Evolutionary conservation across 169 alveolate species (phyloP).

Genomic region (Eimeria acervulina): DNA sequence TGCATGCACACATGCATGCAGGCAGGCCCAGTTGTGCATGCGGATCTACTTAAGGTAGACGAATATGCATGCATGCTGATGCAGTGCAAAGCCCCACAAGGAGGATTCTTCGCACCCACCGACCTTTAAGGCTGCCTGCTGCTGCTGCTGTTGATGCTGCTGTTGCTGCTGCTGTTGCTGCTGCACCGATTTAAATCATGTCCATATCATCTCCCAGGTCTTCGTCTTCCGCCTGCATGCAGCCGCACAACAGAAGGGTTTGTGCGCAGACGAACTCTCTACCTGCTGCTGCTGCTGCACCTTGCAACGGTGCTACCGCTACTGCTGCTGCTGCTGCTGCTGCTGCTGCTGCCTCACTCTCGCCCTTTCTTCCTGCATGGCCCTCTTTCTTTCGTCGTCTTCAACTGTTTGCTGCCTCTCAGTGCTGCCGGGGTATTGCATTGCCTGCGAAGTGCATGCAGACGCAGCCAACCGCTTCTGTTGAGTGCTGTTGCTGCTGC

Average conservation of each 20-base stretch:
- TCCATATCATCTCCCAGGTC: constrained; percentile 67
- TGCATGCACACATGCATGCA: not conserved
- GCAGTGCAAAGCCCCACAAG: not conserved
- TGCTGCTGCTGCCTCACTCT: constrained; percentile 41
- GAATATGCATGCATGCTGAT: not conserved
- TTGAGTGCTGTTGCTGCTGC: not conserved
- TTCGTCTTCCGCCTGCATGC: constrained; percentile 74
- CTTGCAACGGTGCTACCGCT: not conserved
- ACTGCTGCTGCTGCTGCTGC: constrained; percentile 30
- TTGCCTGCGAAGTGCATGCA: constrained; percentile 65
- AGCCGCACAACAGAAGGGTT: not conserved
- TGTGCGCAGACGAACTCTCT: too few relatives aligned
- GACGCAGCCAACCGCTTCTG: not conserved
- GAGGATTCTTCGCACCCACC: too few relatives aligned
- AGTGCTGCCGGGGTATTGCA: constrained; percentile 86
- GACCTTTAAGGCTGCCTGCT: not conserved
- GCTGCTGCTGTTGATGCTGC: not conserved
- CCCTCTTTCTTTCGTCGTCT: constrained; percentile 64
- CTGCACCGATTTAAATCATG: constrained; percentile 1
- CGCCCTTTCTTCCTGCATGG: constrained; percentile 71
- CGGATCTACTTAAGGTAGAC: not conserved
- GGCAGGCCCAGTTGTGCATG: not conserved
- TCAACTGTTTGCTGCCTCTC: not conserved
- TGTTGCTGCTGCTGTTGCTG: not conserved
- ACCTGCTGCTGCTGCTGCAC: not conserved